phyloP scores from a whole-genome alignment of 495 filamentous ascomycete genomes.

The Cudoniella acicularis region DNA sequence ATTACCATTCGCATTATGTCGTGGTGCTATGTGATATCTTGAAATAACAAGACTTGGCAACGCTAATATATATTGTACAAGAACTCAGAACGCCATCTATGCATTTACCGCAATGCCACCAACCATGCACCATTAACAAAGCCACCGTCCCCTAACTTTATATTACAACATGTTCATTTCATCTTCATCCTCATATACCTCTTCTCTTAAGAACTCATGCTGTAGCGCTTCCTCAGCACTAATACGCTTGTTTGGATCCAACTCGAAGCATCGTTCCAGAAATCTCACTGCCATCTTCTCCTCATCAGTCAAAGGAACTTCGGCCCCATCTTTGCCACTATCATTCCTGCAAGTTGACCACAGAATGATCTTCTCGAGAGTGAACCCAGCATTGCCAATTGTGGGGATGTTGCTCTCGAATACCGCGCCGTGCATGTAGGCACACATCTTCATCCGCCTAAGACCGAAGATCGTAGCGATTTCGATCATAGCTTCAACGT shows the following conservation, averaged over 20 bases:
- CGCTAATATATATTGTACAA: constrained; percentile 15
- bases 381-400: constrained; percentile 78
- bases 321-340: constrained; percentile 36
- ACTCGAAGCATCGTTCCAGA: constrained; percentile 62
- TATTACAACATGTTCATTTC: constrained; percentile 44
- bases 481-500: constrained; percentile 95
- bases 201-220: constrained; percentile 67
- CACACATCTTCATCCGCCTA: constrained; percentile 74
- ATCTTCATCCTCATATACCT: constrained; percentile 29
- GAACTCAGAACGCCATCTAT: constrained; percentile 13
- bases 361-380: constrained; percentile 85
- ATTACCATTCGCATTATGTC: constrained; percentile 2
- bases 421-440: constrained; percentile 74
- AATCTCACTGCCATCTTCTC: constrained; percentile 66
- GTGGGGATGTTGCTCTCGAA: constrained; percentile 91
- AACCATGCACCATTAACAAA: neutral
- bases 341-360: constrained; percentile 74
- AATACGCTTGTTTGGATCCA: constrained; percentile 68
- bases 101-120: neutral
- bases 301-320: constrained; percentile 45
- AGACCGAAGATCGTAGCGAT: constrained; percentile 94
- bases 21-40: constrained; percentile 12
- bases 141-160: constrained; percentile 10
- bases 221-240: constrained; percentile 66
- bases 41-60: constrained; percentile 2